These are phyloP conservation scores for Linum usitatissimum DNA, from an alignment of 345 rosid genomes.

Conservation along the genomic window DNA sequence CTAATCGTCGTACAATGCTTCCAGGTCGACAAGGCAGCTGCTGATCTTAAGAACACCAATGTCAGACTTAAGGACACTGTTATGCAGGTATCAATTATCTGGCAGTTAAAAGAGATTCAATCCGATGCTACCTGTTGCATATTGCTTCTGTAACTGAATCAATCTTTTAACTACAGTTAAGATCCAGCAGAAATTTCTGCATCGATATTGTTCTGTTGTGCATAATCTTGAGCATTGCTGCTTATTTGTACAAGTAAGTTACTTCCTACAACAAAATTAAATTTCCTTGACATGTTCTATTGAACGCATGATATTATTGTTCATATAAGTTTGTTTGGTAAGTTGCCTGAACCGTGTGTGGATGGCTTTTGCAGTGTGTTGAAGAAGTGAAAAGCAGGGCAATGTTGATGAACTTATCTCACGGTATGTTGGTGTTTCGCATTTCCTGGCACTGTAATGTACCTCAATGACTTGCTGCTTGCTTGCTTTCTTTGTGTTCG, in stretches of 20 bases:
- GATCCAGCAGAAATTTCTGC: conserved; percentile 98
- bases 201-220: conserved; percentile 79
- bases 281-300: background rate
- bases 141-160: background rate
- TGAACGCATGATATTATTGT: background rate
- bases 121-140: background rate
- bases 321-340: background rate
- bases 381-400: conserved; percentile 31
- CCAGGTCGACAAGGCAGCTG: conserved; percentile 87
- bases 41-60: conserved; percentile 92
- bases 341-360: background rate
- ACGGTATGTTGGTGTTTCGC: conserved; percentile 7
- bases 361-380: conserved; percentile 42
- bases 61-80: conserved; percentile 94
- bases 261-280: background rate
- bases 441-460: conserved; percentile 12
- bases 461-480: conserved; percentile 13
- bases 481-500: conserved; percentile 17
- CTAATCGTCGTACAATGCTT: conserved; percentile 8
- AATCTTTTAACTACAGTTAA: conserved; percentile 37
- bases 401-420: conserved; percentile 7
- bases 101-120: background rate
- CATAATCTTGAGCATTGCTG: conserved; percentile 91
- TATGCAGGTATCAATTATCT: conserved; percentile 45
- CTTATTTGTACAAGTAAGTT: conserved; percentile 95